Conservation (phyloP, 1,284 basidiomycete genomes). For the Amylostereum areolatum region DNA sequence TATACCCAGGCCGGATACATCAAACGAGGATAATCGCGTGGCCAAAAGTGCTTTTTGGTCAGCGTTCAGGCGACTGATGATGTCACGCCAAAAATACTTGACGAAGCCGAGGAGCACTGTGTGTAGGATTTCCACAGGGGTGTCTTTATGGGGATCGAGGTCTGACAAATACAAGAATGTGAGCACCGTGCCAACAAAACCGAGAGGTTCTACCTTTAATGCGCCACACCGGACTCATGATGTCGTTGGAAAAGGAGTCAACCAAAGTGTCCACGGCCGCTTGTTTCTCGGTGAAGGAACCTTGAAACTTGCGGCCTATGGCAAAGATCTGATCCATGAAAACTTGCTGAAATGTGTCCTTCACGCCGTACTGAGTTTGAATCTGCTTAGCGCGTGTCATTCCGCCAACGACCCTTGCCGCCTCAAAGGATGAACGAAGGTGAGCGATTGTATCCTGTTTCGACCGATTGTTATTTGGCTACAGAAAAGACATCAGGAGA, state of each 20-base stretch:
- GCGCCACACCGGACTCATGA: constrained; percentile 14
- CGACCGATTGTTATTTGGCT: background rate
- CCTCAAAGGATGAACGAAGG: background rate
- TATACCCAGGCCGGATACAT: constrained; percentile 20
- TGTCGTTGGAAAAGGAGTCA: background rate
- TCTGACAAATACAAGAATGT: constrained; percentile 11
- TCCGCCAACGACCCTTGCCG: background rate
- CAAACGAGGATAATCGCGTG: constrained; percentile 17
- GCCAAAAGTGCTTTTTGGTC: constrained; percentile 14
- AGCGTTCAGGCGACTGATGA: constrained; percentile 14
- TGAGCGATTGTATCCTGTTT: background rate
- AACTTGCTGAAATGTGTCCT: background rate
- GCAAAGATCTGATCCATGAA: background rate
- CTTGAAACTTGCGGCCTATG: background rate
- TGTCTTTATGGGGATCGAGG: constrained; percentile 25
- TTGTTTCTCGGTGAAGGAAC: constrained; percentile 2
- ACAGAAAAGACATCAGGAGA: no score
- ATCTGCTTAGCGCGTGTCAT: background rate
- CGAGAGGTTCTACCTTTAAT: constrained; percentile 12
- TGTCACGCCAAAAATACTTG: constrained; percentile 32
- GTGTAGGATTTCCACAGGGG: constrained; percentile 30
- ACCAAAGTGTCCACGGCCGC: background rate
- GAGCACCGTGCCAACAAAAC: background rate
- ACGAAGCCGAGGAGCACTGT: constrained; percentile 28
- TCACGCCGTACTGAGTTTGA: background rate